Percentiles rank a stretch among this genome's conserved stretches.
These are phyloP conservation scores for Trypanosoma congolense DNA, from an alignment of 208 protist species.

Conservation along the genomic window DNA sequence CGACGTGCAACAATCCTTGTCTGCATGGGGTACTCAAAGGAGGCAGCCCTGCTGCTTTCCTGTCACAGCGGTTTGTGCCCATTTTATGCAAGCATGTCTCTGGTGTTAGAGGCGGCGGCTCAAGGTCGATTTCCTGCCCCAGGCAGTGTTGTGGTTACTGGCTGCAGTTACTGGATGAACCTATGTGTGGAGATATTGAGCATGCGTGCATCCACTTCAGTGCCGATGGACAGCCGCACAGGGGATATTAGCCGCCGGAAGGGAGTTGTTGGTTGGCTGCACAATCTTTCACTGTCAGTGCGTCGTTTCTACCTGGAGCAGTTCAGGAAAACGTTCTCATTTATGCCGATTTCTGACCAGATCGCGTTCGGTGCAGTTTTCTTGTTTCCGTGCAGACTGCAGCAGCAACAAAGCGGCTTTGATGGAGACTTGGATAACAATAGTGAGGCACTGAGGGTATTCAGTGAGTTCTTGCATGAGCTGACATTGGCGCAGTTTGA, in stretches of 20 bases:
- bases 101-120: slow-evolving; percentile 44
- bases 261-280: background rate
- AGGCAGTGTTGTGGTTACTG: slow-evolving; percentile 7
- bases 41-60: slow-evolving; percentile 53
- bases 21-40: slow-evolving; percentile 36
- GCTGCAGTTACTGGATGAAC: slow-evolving; percentile 56
- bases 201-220: slow-evolving; percentile 1
- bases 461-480: slow-evolving; percentile 34
- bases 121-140: slow-evolving; percentile 13
- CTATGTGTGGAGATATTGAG: slow-evolving; percentile 40
- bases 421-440: too few relatives aligned
- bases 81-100: slow-evolving; percentile 54
- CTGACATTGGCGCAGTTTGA: slow-evolving; percentile 45
- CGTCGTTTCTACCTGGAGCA: slow-evolving; percentile 27
- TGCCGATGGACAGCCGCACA: background rate
- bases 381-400: slow-evolving; percentile 33
- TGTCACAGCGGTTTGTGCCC: slow-evolving; percentile 39
- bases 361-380: slow-evolving; percentile 45
- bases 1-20: slow-evolving; percentile 68
- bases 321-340: slow-evolving; percentile 32
- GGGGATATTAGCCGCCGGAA: background rate
- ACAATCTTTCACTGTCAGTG: slow-evolving; percentile 15
- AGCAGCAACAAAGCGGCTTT: too few relatives aligned
- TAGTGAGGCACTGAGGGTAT: background rate
- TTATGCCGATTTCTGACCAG: slow-evolving; percentile 44